phyloP scores from a whole-genome alignment of 176 grass and related monocot species.

The Eragrostis curvula region DNA sequence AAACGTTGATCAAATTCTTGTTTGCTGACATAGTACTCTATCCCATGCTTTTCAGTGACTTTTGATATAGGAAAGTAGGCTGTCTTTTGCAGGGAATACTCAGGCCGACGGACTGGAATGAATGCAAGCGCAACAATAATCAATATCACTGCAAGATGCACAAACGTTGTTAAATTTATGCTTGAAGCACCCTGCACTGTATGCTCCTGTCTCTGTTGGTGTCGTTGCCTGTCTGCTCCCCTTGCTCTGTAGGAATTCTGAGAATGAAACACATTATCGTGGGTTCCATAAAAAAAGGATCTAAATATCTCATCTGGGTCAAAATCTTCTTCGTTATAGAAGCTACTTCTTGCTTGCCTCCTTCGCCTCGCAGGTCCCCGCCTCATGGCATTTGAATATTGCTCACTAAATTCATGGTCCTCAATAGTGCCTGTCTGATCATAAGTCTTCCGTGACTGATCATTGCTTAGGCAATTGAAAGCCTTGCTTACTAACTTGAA shows the following conservation, averaged over 20 bases:
- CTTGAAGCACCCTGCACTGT: constrained; percentile 30
- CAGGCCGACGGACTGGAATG: constrained; percentile 55
- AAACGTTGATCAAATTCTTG: constrained; percentile 83
- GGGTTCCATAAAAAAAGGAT: constrained; percentile 78
- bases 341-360: constrained; percentile 55
- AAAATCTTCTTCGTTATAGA: constrained; percentile 66
- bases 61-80: constrained; percentile 62
- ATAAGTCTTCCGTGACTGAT: constrained; percentile 74
- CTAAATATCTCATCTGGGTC: constrained; percentile 89
- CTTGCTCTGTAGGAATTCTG: constrained; percentile 54
- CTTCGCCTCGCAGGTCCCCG: constrained; percentile 51
- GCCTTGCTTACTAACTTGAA: constrained; percentile 88
- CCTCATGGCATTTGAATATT: constrained; percentile 61
- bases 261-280: constrained; percentile 54
- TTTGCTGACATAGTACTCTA: constrained; percentile 80
- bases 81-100: constrained; percentile 81
- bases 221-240: constrained; percentile 49
- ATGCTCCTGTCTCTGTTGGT: constrained; percentile 53
- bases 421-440: constrained; percentile 66
- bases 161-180: constrained; percentile 51
- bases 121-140: constrained; percentile 52
- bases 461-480: constrained; percentile 88
- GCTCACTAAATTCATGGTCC: constrained; percentile 59
- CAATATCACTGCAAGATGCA: constrained; percentile 60
- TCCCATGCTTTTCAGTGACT: constrained; percentile 65